phyloP scores from a whole-genome alignment of 2,329 filamentous ascomycete genomes.

The Monosporascus sp. region DNA sequence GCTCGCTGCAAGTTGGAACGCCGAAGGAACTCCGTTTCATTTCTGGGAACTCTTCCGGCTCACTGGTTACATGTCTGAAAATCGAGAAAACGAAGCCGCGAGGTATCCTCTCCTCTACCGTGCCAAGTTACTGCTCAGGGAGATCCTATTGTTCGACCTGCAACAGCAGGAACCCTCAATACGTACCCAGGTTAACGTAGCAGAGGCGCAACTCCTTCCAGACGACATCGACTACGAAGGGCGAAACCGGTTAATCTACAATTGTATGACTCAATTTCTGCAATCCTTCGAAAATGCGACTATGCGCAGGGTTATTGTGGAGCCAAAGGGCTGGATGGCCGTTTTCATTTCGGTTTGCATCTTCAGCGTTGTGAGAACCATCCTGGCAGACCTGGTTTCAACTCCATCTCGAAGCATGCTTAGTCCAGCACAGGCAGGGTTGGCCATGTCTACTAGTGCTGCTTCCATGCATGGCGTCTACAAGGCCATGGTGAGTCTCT shows the following conservation, averaged over 20 bases:
- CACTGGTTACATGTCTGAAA: constrained; percentile 43
- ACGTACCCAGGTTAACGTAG: constrained; percentile 30
- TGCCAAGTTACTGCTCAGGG: constrained; percentile 50
- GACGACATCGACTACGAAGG: constrained; percentile 44
- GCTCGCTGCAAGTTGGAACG: constrained; percentile 48
- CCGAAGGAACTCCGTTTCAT: constrained; percentile 42
- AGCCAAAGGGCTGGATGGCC: constrained; percentile 44
- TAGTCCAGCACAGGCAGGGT: constrained; percentile 17
- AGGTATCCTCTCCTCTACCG: constrained; percentile 46
- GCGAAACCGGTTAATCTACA: constrained; percentile 43
- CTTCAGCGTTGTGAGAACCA: constrained; percentile 50
- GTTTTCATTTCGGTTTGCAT: constrained; percentile 51
- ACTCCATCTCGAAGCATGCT: constrained; percentile 22
- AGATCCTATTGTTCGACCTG: constrained; percentile 49
- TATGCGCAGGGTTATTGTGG: constrained; percentile 31
- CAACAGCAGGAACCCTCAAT: constrained; percentile 44
- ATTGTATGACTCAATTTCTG: constrained; percentile 46
- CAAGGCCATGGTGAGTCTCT: constrained; percentile 45
- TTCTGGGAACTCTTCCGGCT: constrained; percentile 48
- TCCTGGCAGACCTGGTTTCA: constrained; percentile 43
- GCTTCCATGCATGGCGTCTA: constrained; percentile 43
- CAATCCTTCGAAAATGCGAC: constrained; percentile 46
- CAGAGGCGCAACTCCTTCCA: constrained; percentile 25
- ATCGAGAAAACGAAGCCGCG: constrained; percentile 43
- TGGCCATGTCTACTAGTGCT: constrained; percentile 20